Evolutionary conservation across 2,329 filamentous ascomycete species (phyloP).

Genomic region (Colletotrichum coccodes): DNA sequence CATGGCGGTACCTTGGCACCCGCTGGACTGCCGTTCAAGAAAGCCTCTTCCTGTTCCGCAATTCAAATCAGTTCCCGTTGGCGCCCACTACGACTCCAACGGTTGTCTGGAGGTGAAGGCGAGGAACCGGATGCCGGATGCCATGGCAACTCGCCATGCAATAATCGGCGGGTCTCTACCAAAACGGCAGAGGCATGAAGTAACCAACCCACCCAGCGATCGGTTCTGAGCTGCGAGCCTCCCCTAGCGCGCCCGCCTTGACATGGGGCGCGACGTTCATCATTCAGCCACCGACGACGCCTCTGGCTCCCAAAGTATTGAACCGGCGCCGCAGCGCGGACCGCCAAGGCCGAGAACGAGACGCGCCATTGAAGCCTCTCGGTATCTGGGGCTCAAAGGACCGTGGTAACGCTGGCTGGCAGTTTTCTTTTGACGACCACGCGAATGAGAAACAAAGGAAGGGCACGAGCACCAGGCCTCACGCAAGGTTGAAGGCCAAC

Average conservation of each 20-base stretch:
- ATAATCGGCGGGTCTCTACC: neutral
- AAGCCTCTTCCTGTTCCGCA: neutral
- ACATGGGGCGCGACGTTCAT: neutral
- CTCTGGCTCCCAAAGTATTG: neutral
- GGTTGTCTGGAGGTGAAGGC: neutral
- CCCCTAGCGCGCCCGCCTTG: slow-evolving; percentile 3
- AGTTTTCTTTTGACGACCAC: slow-evolving; percentile 2
- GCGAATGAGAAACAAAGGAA: slow-evolving; percentile 2
- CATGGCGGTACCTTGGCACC: neutral
- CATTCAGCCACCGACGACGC: slow-evolving; percentile 18
- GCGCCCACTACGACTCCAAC: too few relatives aligned
- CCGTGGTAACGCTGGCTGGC: neutral
- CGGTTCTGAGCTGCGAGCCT: neutral
- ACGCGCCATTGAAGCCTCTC: slow-evolving; percentile 27
- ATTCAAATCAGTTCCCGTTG: neutral
- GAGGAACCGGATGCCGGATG: neutral
- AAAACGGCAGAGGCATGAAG: neutral
- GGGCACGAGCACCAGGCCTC: slow-evolving; percentile 6
- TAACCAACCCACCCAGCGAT: neutral
- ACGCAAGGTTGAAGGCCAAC: neutral
- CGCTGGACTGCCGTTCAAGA: neutral
- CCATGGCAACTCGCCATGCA: neutral
- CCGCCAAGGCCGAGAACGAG: slow-evolving; percentile 19
- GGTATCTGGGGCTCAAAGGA: neutral
- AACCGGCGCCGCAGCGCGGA: slow-evolving; percentile 1